phyloP scores from a whole-genome alignment of 2,329 filamentous ascomycete genomes.

The Claviceps spartinae region DNA sequence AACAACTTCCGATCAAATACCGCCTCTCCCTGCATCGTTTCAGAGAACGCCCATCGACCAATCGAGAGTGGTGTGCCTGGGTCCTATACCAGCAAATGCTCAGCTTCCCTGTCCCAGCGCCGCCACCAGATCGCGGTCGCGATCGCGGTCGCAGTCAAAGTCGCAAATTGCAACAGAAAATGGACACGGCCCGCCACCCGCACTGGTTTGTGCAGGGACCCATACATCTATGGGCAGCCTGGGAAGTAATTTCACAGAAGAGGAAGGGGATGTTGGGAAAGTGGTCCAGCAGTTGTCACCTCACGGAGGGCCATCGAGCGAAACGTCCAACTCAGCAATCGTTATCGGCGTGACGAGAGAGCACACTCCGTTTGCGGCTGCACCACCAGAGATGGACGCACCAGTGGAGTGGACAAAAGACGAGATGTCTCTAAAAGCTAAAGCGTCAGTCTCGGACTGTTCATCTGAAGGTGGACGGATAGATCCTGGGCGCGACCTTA shows the following conservation, averaged over 20 bases:
- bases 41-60: conserved; percentile 39
- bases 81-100: conserved; percentile 37
- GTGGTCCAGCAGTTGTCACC: conserved; percentile 13
- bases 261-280: conserved; percentile 31
- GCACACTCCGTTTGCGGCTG: neutral
- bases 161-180: conserved; percentile 2
- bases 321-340: neutral
- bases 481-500: conserved; percentile 28
- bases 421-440: neutral
- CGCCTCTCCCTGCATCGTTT: conserved; percentile 11
- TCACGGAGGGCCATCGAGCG: conserved; percentile 1
- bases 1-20: neutral
- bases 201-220: conserved; percentile 5
- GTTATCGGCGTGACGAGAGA: neutral
- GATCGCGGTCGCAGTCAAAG: too few relatives aligned
- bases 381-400: neutral
- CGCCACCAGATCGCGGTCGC: conserved; percentile 2
- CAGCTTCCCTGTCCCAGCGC: conserved; percentile 13
- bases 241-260: conserved; percentile 43
- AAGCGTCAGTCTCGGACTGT: neutral
- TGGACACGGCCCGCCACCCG: conserved; percentile 1
- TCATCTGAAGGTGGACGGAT: conserved; percentile 21
- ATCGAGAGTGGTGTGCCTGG: conserved; percentile 39
- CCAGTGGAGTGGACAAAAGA: neutral
- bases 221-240: conserved; percentile 24